Base-by-base conservation (phyloP, 106 monocot species). In the Xerophyta viscosa region DNA sequence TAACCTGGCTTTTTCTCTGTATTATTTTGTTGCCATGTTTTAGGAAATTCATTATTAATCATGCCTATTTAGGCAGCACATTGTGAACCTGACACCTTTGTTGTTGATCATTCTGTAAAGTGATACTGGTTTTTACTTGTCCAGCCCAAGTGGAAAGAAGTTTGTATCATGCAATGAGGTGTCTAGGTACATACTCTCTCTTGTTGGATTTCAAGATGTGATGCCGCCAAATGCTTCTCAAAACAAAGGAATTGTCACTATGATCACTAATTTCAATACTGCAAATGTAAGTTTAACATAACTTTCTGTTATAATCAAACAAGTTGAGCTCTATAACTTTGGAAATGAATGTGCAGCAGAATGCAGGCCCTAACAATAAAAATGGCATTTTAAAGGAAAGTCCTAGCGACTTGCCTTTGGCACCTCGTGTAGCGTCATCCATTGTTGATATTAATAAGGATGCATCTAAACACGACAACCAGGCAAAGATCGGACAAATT, bases 141-240 rank as follows among this genome's bases (percentile, higher is more conserved):
- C 28, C 52, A 86, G 86, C 58, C 81, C 86, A 50, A 77, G 69
- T 31, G 86, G 86, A 56, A 61, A 71, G 24, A 77, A 74, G 31
- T 86, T 86, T 50, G 25, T 56, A 21, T 77, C 73, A 19, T 86
- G 81, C 67, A 73, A 81, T 55, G 81, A 86, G 21, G 73, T 86
- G 48, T 81, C 86, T 60, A 59, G 77, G 21, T 86, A 86, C 33
- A 64, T 86, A 37, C 73, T 81, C 59, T 67, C 77, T 37, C 77
- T 81, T 57, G 37, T 69, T 66, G 82, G 77, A 33, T 25, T 42
- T 8, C 72, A 72, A 58, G 57, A 50, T 66, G 26, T 58, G 17
- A 19, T 5, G 11, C 60, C 19, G 19, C 37, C 27, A 42, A 37
- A 28, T 52, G 27, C 33, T 56, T 19, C 19, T 54, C 41, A 52